phyloP scores from a whole-genome alignment of 306 rosid species.

The Quercus bicolor region DNA sequence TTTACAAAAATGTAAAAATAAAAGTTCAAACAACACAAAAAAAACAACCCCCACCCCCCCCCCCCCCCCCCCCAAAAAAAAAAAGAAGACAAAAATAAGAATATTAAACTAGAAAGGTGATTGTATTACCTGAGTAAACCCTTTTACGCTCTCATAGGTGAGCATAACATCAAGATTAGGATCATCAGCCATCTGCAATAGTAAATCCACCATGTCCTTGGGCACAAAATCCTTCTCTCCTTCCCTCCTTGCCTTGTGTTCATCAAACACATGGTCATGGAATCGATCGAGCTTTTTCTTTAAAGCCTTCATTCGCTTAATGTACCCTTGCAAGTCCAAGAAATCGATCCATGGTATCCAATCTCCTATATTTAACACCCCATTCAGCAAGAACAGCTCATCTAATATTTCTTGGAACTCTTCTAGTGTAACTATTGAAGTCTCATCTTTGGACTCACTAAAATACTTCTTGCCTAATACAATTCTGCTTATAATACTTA shows the following conservation, averaged over 20 bases:
- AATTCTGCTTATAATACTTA: slow-evolving; percentile 35
- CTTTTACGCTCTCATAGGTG: slow-evolving; percentile 25
- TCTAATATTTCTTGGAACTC: slow-evolving; percentile 38
- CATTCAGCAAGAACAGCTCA: slow-evolving; percentile 38
- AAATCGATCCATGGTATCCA: slow-evolving; percentile 36
- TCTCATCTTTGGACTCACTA: not conserved
- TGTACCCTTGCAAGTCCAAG: slow-evolving; percentile 41
- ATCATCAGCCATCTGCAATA: slow-evolving; percentile 30
- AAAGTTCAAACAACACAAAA: no score
- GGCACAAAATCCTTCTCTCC: slow-evolving; percentile 1
- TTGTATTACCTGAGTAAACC: slow-evolving; percentile 24
- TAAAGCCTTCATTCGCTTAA: slow-evolving; percentile 39
- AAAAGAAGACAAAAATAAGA: no score
- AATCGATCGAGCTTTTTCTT: slow-evolving; percentile 28
- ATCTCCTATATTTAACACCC: slow-evolving; percentile 40
- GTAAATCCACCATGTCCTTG: slow-evolving; percentile 35
- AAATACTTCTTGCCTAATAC: slow-evolving; percentile 41
- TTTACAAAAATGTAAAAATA: no score
- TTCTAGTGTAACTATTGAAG: slow-evolving; percentile 13
- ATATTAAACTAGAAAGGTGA: not conserved
- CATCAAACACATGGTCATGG: slow-evolving; percentile 28
- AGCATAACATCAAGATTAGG: slow-evolving; percentile 35
- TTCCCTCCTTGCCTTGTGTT: slow-evolving; percentile 27
- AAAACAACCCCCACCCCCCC: no score
- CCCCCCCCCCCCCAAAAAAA: no score